These are phyloP conservation scores for Fusarium chuoi DNA, from an alignment of 2,329 filamentous ascomycete species.

Conservation along the genomic window DNA sequence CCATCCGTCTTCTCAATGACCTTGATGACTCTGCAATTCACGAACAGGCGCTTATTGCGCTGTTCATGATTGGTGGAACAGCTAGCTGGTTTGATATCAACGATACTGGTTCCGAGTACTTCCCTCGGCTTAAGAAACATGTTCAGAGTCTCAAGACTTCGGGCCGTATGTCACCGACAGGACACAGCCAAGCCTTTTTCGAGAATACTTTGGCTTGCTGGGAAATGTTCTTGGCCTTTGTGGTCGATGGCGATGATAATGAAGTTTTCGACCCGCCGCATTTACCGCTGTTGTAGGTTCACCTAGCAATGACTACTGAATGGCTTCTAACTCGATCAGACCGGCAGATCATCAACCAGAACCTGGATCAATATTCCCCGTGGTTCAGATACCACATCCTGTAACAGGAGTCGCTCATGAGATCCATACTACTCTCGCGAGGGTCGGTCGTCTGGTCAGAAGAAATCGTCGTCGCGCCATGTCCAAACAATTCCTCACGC, in stretches of 20 bases:
- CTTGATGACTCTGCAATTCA: rapidly evolving
- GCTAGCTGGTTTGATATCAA: neutral
- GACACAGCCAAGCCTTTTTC: neutral
- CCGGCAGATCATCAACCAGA: rapidly evolving
- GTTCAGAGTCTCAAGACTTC: neutral
- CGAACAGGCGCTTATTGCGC: neutral
- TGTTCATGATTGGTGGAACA: neutral
- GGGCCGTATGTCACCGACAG: rapidly evolving
- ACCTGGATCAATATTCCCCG: neutral
- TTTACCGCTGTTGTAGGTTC: neutral
- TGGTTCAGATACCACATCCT: neutral
- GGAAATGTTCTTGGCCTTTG: neutral
- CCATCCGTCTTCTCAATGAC: rapidly evolving
- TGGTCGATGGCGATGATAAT: neutral
- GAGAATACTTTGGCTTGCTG: neutral
- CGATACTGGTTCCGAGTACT: neutral
- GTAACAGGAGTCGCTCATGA: neutral
- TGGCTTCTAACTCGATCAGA: rapidly evolving
- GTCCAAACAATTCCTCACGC: rapidly evolving
- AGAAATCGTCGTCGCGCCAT: neutral
- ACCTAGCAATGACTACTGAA: rapidly evolving
- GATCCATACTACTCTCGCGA: neutral
- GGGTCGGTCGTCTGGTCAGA: neutral
- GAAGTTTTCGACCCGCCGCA: rapidly evolving
- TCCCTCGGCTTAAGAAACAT: neutral